Conservation (phyloP, 2,329 filamentous ascomycete genomes). For the Hypoxylon sp. region DNA sequence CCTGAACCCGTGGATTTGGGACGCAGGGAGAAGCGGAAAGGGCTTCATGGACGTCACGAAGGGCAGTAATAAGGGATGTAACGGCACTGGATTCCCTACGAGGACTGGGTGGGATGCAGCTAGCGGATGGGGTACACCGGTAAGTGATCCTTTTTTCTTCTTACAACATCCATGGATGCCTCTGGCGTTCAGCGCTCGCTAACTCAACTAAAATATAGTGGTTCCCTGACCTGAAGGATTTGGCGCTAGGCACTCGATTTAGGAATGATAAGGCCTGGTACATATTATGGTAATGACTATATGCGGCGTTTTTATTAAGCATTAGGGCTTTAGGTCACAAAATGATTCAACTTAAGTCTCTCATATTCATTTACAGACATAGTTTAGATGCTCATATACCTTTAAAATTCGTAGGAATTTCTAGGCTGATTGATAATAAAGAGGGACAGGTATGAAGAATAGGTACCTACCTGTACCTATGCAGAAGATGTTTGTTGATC, state of each 20-base stretch:
- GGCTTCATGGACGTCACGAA: constrained; percentile 56
- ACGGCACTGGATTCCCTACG: constrained; percentile 1
- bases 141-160: not conserved
- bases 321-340: not conserved
- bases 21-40: constrained; percentile 4
- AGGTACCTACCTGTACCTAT: too few relatives aligned
- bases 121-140: constrained; percentile 50
- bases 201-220: constrained; percentile 3
- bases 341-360: not conserved
- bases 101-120: constrained; percentile 44
- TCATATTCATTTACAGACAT: not conserved
- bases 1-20: constrained; percentile 60
- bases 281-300: not conserved
- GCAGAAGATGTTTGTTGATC: too few relatives aligned
- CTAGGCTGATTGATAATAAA: not conserved
- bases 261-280: constrained; percentile 3
- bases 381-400: not conserved
- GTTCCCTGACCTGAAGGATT: constrained; percentile 12
- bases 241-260: constrained; percentile 31
- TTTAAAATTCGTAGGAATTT: not conserved
- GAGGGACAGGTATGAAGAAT: too few relatives aligned
- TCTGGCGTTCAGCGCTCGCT: not conserved
- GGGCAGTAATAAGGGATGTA: constrained; percentile 37
- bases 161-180: not conserved
- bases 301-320: not conserved